These are phyloP conservation scores for Adansonia madagascariensis DNA, from an alignment of 441 rosid genomes.

Conservation along the genomic window DNA sequence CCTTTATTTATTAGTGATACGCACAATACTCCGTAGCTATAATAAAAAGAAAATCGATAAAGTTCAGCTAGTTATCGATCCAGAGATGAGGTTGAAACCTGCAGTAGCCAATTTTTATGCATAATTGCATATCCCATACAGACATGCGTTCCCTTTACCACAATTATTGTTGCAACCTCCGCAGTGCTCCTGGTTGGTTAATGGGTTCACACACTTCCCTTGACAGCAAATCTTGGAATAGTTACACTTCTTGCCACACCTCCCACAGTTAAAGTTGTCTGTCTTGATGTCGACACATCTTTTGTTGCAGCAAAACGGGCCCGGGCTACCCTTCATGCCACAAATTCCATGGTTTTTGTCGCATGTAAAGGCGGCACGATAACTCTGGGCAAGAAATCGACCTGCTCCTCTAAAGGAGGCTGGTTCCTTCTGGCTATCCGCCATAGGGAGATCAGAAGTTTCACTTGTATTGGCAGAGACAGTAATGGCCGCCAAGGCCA, in stretches of 20 bases:
- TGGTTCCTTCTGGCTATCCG: not conserved
- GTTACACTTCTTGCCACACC: constrained; percentile 36
- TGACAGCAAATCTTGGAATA: constrained; percentile 37
- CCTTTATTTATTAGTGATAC: not conserved
- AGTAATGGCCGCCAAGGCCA: not conserved
- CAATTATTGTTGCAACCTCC: constrained; percentile 39
- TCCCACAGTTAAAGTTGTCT: constrained; percentile 32
- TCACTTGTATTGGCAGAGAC: not conserved
- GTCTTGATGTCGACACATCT: constrained; percentile 29
- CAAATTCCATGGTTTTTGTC: constrained; percentile 36
- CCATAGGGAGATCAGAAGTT: not conserved
- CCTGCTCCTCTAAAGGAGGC: not conserved
- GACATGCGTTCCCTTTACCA: constrained; percentile 30
- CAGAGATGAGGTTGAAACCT: not conserved
- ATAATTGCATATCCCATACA: constrained; percentile 38
- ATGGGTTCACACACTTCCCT: constrained; percentile 36
- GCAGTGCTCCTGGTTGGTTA: constrained; percentile 26
- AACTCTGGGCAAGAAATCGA: constrained; percentile 25
- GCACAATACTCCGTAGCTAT: not conserved
- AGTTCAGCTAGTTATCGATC: not conserved
- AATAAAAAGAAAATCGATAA: not conserved
- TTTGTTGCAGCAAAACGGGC: constrained; percentile 33
- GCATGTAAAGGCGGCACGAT: constrained; percentile 22
- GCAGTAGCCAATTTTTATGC: constrained; percentile 18
- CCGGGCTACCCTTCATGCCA: constrained; percentile 26